phyloP scores from a whole-genome alignment of 2,329 filamentous ascomycete genomes.

The Didymella exigua region DNA sequence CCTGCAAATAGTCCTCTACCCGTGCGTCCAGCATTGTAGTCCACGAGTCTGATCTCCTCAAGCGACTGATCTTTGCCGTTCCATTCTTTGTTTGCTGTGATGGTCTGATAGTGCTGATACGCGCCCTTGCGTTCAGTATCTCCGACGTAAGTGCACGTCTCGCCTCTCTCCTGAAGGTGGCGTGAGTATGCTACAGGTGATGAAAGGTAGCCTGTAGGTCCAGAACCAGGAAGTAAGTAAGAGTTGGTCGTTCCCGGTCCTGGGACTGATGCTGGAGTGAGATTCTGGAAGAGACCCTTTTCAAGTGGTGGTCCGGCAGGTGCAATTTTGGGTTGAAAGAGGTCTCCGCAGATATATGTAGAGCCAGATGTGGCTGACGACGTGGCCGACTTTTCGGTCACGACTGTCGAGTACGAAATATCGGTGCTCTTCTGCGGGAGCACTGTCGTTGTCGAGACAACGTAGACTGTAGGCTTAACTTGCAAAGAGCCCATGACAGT shows the following conservation, averaged over 20 bases:
- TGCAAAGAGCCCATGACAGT: background rate
- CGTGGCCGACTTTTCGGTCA: background rate
- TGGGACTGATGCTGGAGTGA: too few relatives aligned
- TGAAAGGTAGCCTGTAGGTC: background rate
- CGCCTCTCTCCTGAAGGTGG: constrained; percentile 7
- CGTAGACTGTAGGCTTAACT: background rate
- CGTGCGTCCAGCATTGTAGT: constrained; percentile 15
- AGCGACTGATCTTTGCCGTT: constrained; percentile 18
- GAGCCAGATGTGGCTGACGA: background rate
- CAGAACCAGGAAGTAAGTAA: background rate
- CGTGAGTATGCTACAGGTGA: constrained; percentile 1
- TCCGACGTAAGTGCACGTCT: constrained; percentile 10
- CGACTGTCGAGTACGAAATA: too few relatives aligned
- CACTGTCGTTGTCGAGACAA: background rate
- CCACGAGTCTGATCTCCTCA: constrained; percentile 25
- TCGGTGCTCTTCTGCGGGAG: background rate
- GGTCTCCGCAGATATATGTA: background rate
- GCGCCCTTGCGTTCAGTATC: background rate
- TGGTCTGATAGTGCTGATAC: constrained; percentile 19
- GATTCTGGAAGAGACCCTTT: background rate
- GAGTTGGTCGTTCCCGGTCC: background rate
- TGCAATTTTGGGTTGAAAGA: background rate
- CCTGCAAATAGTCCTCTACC: background rate
- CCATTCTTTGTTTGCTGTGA: constrained; percentile 5
- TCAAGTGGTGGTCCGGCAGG: background rate